Base-by-base conservation (phyloP, 257 asterid genomes). In the Parsonsia alboflavescens region DNA sequence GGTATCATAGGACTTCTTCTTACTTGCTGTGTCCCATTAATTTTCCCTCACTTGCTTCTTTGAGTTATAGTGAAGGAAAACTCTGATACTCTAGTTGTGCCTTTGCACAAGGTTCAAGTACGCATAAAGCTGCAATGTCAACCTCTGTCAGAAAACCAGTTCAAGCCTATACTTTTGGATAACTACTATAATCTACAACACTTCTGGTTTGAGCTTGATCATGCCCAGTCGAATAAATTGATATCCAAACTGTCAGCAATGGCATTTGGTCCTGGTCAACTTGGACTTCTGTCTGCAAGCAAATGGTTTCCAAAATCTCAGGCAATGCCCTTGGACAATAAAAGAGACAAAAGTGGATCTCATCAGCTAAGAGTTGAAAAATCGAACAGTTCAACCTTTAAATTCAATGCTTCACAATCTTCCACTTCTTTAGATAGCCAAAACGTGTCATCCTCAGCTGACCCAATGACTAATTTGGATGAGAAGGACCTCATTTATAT, bases 171-270 rank as follows among this genome's bases (percentile, higher is more conserved):
- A 62, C 88, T 93, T 57, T 15, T 72, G 59, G 97, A 90, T 85
- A 93, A 93, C 80, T 93, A 93, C 83, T 87, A 78, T 79, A 65
- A 61, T 62, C 84, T 81, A 33, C 54, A 16, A 56, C 89, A 82
- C 78, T 93, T 93, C 89, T 83, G 90, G 86, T 91, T 91, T 82
- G 97, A 93, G 86, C 83, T 93, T 81, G 98, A 93, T 81, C 93
- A 89, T 78, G 72, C 84, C 80, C 98, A 93, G 84, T 78, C 97
- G 39, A 84, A 76, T 82, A 89, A 85, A 76, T 80, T 93, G 83
- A 73, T 83, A 28, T 81, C 95, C 79, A 83, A 79, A 67, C 72
- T 94, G 77, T 84, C 89, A 57, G 75, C 91, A 67, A 57, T 64
- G 69, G 85, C 87, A 73, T 69, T 77, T 77, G 79, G 86, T 76